A percentile compares a stretch with the other conserved stretches of the same genome.
Conservation (phyloP, 2,329 filamentous ascomycete genomes). For the Grosmannia huntii region DNA sequence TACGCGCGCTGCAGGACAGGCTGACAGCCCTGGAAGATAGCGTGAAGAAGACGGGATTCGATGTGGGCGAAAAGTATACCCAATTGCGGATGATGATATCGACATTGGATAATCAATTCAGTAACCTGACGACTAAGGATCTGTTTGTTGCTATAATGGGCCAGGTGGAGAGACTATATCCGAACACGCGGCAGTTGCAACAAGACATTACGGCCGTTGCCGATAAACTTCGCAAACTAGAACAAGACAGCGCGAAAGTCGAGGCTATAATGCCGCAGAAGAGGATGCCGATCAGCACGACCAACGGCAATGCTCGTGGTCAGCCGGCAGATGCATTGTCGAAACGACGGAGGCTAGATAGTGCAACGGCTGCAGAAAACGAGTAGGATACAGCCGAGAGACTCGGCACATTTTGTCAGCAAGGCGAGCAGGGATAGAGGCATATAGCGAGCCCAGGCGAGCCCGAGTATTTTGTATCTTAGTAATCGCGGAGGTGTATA, state of each 20-base stretch:
- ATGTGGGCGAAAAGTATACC: constrained; percentile 17
- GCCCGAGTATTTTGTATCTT: background rate
- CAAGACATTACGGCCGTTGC: constrained; percentile 4
- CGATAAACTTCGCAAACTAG: background rate
- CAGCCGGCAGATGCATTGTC: background rate
- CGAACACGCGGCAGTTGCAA: constrained; percentile 11
- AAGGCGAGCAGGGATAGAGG: background rate
- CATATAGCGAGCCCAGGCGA: background rate
- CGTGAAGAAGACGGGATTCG: constrained; percentile 12
- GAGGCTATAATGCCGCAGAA: background rate
- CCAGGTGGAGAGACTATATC: constrained; percentile 21
- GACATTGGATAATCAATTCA: constrained; percentile 33
- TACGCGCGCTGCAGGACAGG: background rate
- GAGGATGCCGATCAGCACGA: background rate
- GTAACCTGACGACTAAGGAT: constrained; percentile 31
- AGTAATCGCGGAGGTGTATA: background rate
- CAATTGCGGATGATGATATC: constrained; percentile 23
- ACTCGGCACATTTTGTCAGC: background rate
- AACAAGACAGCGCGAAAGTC: background rate
- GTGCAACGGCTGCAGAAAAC: background rate
- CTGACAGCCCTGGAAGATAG: background rate
- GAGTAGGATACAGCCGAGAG: background rate
- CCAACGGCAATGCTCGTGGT: background rate
- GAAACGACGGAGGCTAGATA: background rate
- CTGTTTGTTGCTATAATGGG: constrained; percentile 28